Base-by-base conservation (phyloP, 2,329 filamentous ascomycete genomes). In the Apiospora saccharicola region DNA sequence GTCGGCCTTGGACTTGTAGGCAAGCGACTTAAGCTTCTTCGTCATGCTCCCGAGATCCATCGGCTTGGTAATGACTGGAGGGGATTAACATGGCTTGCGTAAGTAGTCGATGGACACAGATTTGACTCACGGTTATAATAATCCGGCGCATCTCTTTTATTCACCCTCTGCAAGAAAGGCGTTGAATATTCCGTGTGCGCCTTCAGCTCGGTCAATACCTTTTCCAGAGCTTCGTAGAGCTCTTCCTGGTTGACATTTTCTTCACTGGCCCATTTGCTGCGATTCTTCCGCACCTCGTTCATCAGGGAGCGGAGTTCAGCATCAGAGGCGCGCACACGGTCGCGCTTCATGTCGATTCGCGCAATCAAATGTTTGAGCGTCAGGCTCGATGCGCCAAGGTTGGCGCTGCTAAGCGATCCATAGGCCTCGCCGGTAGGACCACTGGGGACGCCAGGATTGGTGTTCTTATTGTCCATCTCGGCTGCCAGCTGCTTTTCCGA, bases 1-100 rank as follows among this genome's bases (percentile, higher is more conserved):
- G 34, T 99, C 96, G 74, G 93, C 90, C 84, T 99, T 99, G 67
- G 93, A 95, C 80, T 94, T 95, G 83, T 94, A 96, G 49, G 88
- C 88, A 47, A 94, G 83, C 13, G 89, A 88, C 80, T 96, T 96
- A 71, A 99, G 90, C 85, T 98, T 99, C 85, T 99, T 99, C 74
- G 97, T 98, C 95, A 99, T 98, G 68, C 92, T 92, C 49, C 96
- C 96, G 72, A 99, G 91, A 81, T 99, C 96, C 96, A 99, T 99
- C 1, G 96, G 96, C 67, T 95, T 93, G 83, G 97, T 98, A 83
- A 98, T 98, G 76, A 94, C 92, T 95, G 79, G 89, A 86, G 70
- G 49, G 71, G 46, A 72, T 76, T 70, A 64, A 64, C 34, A 64
- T 75, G 53, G 72, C 22, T 51, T 69, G 76, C 82, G 76, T 81